Percentiles rank a stretch among this genome's conserved stretches.
These are phyloP conservation scores for Aspergillus fischeri DNA, from an alignment of 2,329 filamentous ascomycete species.

Conservation along the genomic window DNA sequence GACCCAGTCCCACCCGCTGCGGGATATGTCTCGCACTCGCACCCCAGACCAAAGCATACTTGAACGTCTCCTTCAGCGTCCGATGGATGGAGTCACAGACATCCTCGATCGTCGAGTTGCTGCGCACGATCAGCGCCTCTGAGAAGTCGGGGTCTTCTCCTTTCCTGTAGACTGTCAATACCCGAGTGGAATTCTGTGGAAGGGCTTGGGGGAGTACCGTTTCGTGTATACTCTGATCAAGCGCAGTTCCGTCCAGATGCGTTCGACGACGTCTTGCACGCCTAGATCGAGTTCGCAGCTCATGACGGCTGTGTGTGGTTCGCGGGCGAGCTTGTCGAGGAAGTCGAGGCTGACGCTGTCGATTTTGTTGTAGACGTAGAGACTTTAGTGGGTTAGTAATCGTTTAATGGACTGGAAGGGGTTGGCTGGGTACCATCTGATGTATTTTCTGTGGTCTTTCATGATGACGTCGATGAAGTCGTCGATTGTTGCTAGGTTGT, in stretches of 20 bases:
- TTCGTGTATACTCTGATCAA: conserved; percentile 96
- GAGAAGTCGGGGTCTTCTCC: conserved; percentile 82
- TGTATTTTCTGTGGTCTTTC: conserved; percentile 98
- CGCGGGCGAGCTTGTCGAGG: conserved; percentile 83
- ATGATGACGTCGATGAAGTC: conserved; percentile 99
- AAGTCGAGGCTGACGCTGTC: conserved; percentile 92
- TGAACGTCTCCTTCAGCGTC: conserved; percentile 95
- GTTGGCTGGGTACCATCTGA: conserved; percentile 55
- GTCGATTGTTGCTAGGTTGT: conserved; percentile 71
- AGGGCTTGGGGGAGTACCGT: conserved; percentile 36
- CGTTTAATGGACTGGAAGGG: no score
- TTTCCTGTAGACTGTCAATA: conserved; percentile 55
- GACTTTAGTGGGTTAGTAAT: conserved; percentile 38
- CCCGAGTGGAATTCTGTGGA: not conserved
- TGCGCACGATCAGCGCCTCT: conserved; percentile 89
- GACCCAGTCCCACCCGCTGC: conserved; percentile 82
- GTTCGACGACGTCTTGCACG: conserved; percentile 86
- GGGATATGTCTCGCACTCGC: conserved; percentile 92
- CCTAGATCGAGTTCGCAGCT: conserved; percentile 93
- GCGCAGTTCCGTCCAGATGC: conserved; percentile 89
- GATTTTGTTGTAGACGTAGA: conserved; percentile 99
- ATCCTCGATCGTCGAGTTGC: conserved; percentile 86
- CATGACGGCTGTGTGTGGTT: conserved; percentile 95
- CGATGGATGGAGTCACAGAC: conserved; percentile 95
- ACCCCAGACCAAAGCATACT: conserved; percentile 97